Base-by-base conservation (phyloP, 176 grass and related monocot genomes). In the Hsuehochloa calcarea region DNA sequence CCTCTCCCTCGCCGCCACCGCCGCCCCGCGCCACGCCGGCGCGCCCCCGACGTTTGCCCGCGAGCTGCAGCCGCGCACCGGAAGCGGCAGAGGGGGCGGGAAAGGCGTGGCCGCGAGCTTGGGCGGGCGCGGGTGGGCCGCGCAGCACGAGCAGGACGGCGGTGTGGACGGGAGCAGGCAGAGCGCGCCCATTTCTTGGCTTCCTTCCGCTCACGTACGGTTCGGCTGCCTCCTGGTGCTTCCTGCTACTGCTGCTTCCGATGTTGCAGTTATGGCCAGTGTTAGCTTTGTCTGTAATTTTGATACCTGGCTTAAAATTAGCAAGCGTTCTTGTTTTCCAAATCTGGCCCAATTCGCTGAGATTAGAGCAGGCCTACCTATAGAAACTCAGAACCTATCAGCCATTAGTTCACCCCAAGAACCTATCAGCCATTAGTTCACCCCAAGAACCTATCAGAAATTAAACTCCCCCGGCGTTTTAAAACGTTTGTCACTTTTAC, bases 171-270 rank as follows among this genome's bases (percentile, higher is more conserved):
- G 70, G 26, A 91, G 81, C 8, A 91, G 85, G n/a, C 72, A 85
- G 37, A 66, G 90, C 64, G 82, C 90, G 82, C 71, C 90, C 89
- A 88, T 91, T 71, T 80, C 64, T 80, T n/a, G 65, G 37, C 25
- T 4, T 86, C 43, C n/a, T 7, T 81, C 45, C 39, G 25, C 35
- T 55, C 17, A 6, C 34, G 80, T 25, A 81, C 72, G 61, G 79
- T 49, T 26, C 69, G 41, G 2, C 59, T 5, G 13, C 77, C 41
- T 77, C 49, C 4, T 8, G 17, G 10, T 54, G 49, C 37, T 14
- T 9, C 67, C 83, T 50, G 31, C 31, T 65, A 17, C 73, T 9
- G 38, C 74, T 46, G 80, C 40, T 76, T 56, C 22, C 75, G 81
- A 80, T 75, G 70, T 13, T 59, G 77, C 58, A 41, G 58, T 14